These are phyloP conservation scores for Lecanicillium sp. DNA, from an alignment of 2,329 filamentous ascomycete genomes.

Conservation along the genomic window DNA sequence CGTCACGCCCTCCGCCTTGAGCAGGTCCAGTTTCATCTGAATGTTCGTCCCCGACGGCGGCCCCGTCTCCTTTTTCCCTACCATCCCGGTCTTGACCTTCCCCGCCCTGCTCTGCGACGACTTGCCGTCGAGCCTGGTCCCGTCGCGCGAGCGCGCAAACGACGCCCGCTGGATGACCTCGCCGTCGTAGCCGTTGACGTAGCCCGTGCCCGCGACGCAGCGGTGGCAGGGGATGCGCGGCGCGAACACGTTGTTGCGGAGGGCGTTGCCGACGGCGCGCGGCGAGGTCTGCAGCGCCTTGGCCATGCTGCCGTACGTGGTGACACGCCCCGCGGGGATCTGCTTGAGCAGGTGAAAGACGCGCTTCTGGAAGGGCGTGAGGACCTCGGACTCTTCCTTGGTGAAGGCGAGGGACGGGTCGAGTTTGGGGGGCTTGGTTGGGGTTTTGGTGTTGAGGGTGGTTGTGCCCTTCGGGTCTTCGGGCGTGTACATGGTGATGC, in stretches of 20 bases:
- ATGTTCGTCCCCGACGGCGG: slow-evolving; percentile 14
- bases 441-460: background rate
- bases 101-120: slow-evolving; percentile 12
- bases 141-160: background rate
- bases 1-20: slow-evolving; percentile 4
- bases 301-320: slow-evolving; percentile 13
- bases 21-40: slow-evolving; percentile 9
- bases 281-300: slow-evolving; percentile 11
- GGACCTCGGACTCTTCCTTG: background rate
- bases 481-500: slow-evolving; percentile 13
- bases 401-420: background rate
- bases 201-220: slow-evolving; percentile 13
- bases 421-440: background rate
- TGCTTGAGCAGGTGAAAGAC: slow-evolving; percentile 10
- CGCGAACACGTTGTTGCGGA: slow-evolving; percentile 13
- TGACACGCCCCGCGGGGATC: slow-evolving; percentile 13
- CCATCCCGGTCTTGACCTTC: slow-evolving; percentile 2
- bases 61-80: background rate
- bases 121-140: background rate
- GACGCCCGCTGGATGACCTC: slow-evolving; percentile 4
- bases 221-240: slow-evolving; percentile 14
- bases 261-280: slow-evolving; percentile 15
- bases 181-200: slow-evolving; percentile 14
- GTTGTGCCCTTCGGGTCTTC: slow-evolving; percentile 3
- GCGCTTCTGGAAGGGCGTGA: slow-evolving; percentile 11